These are phyloP conservation scores for Aspergillus ibericus DNA, from an alignment of 2,329 filamentous ascomycete species.

Conservation along the genomic window DNA sequence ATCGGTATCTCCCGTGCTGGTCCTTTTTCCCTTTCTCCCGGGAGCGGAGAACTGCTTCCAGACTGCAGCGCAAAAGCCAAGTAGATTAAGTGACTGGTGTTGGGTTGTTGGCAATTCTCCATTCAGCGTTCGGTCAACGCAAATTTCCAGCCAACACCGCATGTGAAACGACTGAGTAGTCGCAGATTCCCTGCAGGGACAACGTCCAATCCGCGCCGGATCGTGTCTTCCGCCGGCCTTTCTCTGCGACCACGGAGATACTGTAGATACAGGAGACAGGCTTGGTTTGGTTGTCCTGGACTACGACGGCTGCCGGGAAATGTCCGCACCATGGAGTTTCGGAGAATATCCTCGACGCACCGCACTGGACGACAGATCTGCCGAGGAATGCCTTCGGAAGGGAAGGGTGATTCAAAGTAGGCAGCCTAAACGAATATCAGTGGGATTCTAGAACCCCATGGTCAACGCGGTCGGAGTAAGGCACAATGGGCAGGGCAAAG, in stretches of 20 bases:
- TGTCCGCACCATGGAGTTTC: slow-evolving; percentile 1
- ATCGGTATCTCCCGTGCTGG: not conserved
- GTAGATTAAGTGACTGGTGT: not conserved
- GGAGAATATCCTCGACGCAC: slow-evolving; percentile 10
- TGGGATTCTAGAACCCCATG: slow-evolving; percentile 4
- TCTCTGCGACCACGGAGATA: not conserved
- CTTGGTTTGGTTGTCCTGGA: not conserved
- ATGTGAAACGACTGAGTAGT: not conserved
- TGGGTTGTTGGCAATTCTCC: not conserved
- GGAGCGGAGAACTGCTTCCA: not conserved
- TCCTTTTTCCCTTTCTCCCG: not conserved
- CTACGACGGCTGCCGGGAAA: not conserved
- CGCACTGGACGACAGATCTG: not conserved
- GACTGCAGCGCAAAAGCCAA: not conserved
- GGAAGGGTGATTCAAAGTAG: not conserved
- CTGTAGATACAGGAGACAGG: not conserved
- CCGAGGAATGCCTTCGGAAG: not conserved
- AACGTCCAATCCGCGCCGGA: not conserved
- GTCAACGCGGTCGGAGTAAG: slow-evolving; percentile 5
- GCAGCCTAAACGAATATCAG: not conserved
- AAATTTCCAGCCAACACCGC: not conserved
- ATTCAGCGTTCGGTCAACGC: not conserved
- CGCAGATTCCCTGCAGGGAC: slow-evolving; percentile 3
- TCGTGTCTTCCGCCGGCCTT: not conserved
- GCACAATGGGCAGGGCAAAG: not conserved